Evolutionary conservation across 768 basidiomycete genomes (phyloP).

Genomic region (Serpula lacrymans): DNA sequence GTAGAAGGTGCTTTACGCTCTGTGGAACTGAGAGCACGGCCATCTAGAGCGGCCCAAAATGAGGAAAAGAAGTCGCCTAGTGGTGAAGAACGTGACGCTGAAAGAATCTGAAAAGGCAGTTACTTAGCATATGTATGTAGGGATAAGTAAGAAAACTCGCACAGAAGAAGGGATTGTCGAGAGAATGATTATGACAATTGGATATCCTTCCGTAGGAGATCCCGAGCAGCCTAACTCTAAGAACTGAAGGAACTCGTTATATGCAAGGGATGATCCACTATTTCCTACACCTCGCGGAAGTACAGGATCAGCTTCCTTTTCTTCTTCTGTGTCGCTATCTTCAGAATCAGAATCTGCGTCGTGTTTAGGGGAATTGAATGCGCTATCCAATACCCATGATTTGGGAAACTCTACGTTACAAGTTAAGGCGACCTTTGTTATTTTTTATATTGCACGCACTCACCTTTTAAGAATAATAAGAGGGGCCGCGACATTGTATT

Average conservation of each 20-base stretch:
- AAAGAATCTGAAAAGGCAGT: conserved; percentile 7
- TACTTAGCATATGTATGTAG: neutral
- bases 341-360: conserved; percentile 34
- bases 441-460: conserved; percentile 9
- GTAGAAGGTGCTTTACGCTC: conserved; percentile 50
- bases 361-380: conserved; percentile 12
- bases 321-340: conserved; percentile 31
- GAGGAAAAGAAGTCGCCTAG: conserved; percentile 60
- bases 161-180: conserved; percentile 76
- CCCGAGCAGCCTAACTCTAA: conserved; percentile 78
- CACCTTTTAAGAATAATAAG: conserved; percentile 71
- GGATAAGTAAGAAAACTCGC: conserved; percentile 17
- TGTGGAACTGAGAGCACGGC: conserved; percentile 55
- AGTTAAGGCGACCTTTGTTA: neutral
- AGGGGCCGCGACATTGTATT: conserved; percentile 66
- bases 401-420: conserved; percentile 51
- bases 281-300: neutral
- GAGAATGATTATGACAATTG: conserved; percentile 72
- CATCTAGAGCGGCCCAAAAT: conserved; percentile 80
- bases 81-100: conserved; percentile 16
- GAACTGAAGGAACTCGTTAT: conserved; percentile 74
- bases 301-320: conserved; percentile 24
- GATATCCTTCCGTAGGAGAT: conserved; percentile 77
- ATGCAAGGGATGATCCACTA: conserved; percentile 42
- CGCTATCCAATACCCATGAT: conserved; percentile 57